Conservation (phyloP, 2,329 filamentous ascomycete species). For the Aspergillus luchuensis region DNA sequence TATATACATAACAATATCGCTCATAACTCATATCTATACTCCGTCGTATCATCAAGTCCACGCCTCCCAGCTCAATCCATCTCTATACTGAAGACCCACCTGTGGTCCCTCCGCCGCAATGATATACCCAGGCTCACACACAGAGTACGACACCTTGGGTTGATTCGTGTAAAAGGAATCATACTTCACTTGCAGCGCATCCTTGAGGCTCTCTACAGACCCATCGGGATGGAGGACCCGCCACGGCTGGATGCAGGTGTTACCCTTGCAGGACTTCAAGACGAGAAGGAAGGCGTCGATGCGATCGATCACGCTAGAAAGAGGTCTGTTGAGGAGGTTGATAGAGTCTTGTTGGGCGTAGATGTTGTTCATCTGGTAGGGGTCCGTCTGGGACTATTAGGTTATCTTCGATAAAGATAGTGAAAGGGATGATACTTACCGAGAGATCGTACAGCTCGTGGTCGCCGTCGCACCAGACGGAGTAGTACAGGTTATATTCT, state of each 20-base stretch:
- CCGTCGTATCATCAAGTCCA: conserved; percentile 6
- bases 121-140: conserved; percentile 41
- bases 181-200: conserved; percentile 34
- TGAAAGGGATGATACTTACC: conserved; percentile 6
- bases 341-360: background rate
- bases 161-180: conserved; percentile 39
- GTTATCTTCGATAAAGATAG: background rate
- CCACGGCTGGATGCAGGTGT: conserved; percentile 42
- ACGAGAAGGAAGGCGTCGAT: conserved; percentile 2
- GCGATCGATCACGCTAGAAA: conserved; percentile 4
- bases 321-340: background rate
- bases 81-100: conserved; percentile 12
- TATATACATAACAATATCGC: background rate
- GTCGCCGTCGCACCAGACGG: conserved; percentile 45
- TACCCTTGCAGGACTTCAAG: conserved; percentile 32
- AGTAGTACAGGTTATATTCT: conserved; percentile 44
- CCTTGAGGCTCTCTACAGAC: conserved; percentile 31
- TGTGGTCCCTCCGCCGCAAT: conserved; percentile 41
- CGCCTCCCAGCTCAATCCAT: conserved; percentile 24
- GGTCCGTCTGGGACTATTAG: conserved; percentile 1
- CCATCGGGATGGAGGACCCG: conserved; percentile 36
- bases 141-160: conserved; percentile 36
- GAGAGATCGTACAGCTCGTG: conserved; percentile 45
- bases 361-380: conserved; percentile 6
- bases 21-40: background rate